Percentiles rank a stretch among this genome's conserved stretches.
phyloP scores from a whole-genome alignment of 176 grass and related monocot genomes.

The Poa pratensis region DNA sequence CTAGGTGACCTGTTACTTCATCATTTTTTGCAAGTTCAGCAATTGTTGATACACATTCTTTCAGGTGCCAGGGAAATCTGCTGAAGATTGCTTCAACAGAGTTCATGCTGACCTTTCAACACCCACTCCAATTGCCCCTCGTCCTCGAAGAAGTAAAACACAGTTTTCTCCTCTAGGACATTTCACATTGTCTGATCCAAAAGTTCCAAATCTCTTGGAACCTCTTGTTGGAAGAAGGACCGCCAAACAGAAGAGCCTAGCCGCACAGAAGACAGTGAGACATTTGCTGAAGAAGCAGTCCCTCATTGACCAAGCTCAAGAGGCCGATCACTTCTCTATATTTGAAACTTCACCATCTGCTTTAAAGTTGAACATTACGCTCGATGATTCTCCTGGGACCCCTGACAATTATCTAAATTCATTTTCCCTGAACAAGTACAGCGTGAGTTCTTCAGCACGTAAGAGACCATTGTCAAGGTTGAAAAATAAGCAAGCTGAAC shows the following conservation, averaged over 20 bases:
- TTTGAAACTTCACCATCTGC: slow-evolving; percentile 75
- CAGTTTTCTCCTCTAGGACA: slow-evolving; percentile 64
- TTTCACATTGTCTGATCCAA: slow-evolving; percentile 61
- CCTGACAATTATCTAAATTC: slow-evolving; percentile 39
- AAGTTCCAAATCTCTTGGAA: slow-evolving; percentile 47
- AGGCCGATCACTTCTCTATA: slow-evolving; percentile 79
- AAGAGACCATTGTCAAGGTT: slow-evolving; percentile 50
- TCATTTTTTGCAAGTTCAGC: slow-evolving; percentile 21
- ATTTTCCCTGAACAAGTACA: slow-evolving; percentile 46
- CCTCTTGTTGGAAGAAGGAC: slow-evolving; percentile 44
- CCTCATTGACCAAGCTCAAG: slow-evolving; percentile 57
- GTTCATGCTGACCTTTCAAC: slow-evolving; percentile 72
- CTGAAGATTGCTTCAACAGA: slow-evolving; percentile 77
- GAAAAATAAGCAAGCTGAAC: slow-evolving; percentile 42
- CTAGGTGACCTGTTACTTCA: slow-evolving; percentile 13
- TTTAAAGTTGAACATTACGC: slow-evolving; percentile 42
- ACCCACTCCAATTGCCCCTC: slow-evolving; percentile 65
- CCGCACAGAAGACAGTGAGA: slow-evolving; percentile 70
- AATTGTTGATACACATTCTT: slow-evolving; percentile 33
- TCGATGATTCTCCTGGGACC: slow-evolving; percentile 54
- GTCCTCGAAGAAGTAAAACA: slow-evolving; percentile 56
- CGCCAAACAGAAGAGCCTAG: slow-evolving; percentile 57
- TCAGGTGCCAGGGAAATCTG: slow-evolving; percentile 83
- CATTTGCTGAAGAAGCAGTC: slow-evolving; percentile 73
- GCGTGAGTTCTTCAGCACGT: slow-evolving; percentile 34